phyloP scores from a whole-genome alignment of 306 rosid genomes.

The Fagus sylvatica region DNA sequence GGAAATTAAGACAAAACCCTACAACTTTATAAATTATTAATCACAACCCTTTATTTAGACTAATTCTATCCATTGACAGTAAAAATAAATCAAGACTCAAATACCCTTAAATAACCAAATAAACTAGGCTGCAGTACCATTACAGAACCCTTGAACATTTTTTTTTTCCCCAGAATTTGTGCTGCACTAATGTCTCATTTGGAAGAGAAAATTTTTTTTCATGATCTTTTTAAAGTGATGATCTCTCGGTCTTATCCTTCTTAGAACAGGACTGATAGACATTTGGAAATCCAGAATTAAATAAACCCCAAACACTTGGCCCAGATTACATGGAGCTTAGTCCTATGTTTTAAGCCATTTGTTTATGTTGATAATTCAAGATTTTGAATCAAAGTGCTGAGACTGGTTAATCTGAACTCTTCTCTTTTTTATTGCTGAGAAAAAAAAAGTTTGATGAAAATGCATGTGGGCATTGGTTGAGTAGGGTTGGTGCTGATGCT shows the following conservation, averaged over 20 bases:
- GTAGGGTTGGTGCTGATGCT: background rate
- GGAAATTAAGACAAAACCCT: too few species aligned
- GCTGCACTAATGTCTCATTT: background rate
- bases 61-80: too few species aligned
- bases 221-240: background rate
- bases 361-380: background rate
- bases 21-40: too few species aligned
- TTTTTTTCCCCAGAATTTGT: too few species aligned
- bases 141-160: too few species aligned
- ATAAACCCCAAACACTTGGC: background rate
- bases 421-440: background rate
- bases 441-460: background rate
- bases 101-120: too few species aligned
- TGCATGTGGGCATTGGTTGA: background rate
- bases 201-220: slow-evolving; percentile 1
- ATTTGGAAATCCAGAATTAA: background rate
- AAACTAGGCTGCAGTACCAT: too few species aligned
- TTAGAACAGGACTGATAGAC: background rate
- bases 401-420: background rate
- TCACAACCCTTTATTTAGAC: too few species aligned
- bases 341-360: background rate
- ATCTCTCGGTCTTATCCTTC: slow-evolving; percentile 5
- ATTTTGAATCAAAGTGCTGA: background rate
- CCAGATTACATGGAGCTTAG: background rate
- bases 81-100: too few species aligned